Evolutionary conservation across 306 rosid species (phyloP), one percentile per base, ranked within the genome.

Genomic region (Psophocarpus tetragonolobus): DNA sequence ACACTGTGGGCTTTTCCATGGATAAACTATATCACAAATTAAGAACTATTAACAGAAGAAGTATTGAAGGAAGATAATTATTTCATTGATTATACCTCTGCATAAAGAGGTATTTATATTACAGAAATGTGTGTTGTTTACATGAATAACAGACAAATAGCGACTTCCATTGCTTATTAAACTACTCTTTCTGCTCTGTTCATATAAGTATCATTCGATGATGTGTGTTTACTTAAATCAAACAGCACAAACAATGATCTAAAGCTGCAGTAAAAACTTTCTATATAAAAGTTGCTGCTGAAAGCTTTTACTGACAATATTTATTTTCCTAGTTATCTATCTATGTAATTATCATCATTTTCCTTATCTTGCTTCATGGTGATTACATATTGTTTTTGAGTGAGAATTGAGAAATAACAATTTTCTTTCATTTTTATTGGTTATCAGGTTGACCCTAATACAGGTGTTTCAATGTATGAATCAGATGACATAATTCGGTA

Each of bases 391-490:
- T 57, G 32, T 29, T 17, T 58, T 58, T 27, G 69, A 71, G 50
- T 74, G 39, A 65, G 27, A 66, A 42, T 24, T 77, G 24, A 74
- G 66, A 75, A 60, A 58, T 61, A 67, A 77, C 24, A 78, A 73
- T 11, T 14, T 67, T 61, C 35, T 47, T 68, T 64, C 73, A 51
- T 80, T 65, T 68, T 60, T 71, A 63, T 60, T 78, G 83, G 68
- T 75, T 72, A n/a, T 78, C 85, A 96, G 99, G 94, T 96, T 75
- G 99, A 96, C 77, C 96, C 99, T 32, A 96, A 96, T 84, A 96
- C 98, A 0, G 94, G 96, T 8, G 84, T 86, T 81, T 87, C 98
- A 3, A 91, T 96, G 99, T 96, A 96, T 47, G 99, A 96, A 88
- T 96, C 99, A 33, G 99, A 96, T 83, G 97, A 86, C 62, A 96